Conservation (phyloP, 208 protist genomes). For the Willaertia magna region DNA sequence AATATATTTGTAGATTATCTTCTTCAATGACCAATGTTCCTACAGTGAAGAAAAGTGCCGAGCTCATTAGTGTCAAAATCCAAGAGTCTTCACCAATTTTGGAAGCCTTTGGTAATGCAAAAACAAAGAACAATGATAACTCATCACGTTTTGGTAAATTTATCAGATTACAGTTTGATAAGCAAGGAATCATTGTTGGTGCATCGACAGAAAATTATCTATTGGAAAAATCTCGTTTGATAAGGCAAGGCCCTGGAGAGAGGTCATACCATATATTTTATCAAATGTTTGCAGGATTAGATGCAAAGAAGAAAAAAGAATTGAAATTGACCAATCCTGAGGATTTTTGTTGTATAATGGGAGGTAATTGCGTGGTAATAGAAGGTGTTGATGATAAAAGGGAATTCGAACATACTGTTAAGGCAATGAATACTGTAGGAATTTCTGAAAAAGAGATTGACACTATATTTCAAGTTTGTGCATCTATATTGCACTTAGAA, state of each 20-base stretch:
- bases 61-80: conserved; percentile 16
- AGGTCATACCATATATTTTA: conserved; percentile 69
- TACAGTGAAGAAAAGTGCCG: neutral
- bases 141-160: conserved; percentile 37
- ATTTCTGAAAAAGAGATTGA: conserved; percentile 40
- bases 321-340: conserved; percentile 41
- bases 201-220: conserved; percentile 31
- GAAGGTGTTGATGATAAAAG: conserved; percentile 64
- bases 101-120: conserved; percentile 50
- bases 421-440: conserved; percentile 54
- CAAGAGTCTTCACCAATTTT: conserved; percentile 44
- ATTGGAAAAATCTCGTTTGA: conserved; percentile 37
- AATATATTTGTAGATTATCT: conserved; percentile 20
- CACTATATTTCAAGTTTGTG: conserved; percentile 67
- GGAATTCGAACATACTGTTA: conserved; percentile 54
- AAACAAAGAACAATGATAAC: conserved; percentile 48
- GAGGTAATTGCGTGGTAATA: conserved; percentile 58
- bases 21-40: conserved; percentile 15
- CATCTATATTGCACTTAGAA: conserved; percentile 71
- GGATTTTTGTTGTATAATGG: conserved; percentile 68
- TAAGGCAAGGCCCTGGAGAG: conserved; percentile 40
- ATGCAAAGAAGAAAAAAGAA: neutral
- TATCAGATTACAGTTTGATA: conserved; percentile 33
- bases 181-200: conserved; percentile 28
- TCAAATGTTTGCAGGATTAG: conserved; percentile 45